These are phyloP conservation scores for Gossypium anomalum DNA, from an alignment of 345 rosid species.

Conservation along the genomic window DNA sequence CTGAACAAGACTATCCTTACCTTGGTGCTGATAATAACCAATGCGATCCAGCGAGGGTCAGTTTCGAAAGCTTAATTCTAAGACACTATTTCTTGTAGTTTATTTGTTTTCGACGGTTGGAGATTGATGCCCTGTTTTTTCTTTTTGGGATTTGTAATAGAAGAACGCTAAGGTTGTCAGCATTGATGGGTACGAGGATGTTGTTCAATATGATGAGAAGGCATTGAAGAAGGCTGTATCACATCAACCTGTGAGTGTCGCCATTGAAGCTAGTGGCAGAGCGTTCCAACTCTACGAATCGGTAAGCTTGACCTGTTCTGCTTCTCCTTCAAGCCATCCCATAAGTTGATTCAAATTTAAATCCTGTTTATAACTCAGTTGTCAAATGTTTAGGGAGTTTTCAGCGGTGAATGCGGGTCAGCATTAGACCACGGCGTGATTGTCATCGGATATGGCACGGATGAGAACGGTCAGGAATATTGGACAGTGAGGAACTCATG, in stretches of 20 bases:
- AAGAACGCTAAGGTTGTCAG: conserved; percentile 68
- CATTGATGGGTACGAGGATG: conserved; percentile 83
- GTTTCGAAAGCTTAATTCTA: not conserved
- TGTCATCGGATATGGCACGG: conserved; percentile 73
- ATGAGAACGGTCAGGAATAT: conserved; percentile 63
- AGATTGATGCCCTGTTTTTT: not conserved
- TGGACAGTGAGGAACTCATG: conserved; percentile 88
- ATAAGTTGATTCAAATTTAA: not conserved
- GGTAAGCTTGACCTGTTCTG: conserved; percentile 29
- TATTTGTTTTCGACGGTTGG: too few relatives aligned
- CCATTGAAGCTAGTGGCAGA: conserved; percentile 89
- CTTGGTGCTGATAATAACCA: conserved; percentile 38
- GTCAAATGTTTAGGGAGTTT: conserved; percentile 54
- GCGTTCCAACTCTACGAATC: conserved; percentile 71
- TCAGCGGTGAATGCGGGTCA: conserved; percentile 64
- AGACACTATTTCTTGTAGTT: not conserved
- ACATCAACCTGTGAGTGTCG: conserved; percentile 84
- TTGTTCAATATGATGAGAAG: conserved; percentile 44
- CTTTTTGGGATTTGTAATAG: conserved; percentile 22
- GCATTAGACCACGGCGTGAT: conserved; percentile 75
- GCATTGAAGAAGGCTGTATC: conserved; percentile 75
- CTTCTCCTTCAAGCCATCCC: too few relatives aligned
- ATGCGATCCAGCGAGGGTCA: conserved; percentile 56
- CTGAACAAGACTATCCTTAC: conserved; percentile 79
- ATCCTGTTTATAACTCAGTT: not conserved